Percentiles rank a stretch among this genome's conserved stretches.
These are phyloP conservation scores for Aspergillus nomiae DNA, from an alignment of 2,329 filamentous ascomycete genomes.

Conservation along the genomic window DNA sequence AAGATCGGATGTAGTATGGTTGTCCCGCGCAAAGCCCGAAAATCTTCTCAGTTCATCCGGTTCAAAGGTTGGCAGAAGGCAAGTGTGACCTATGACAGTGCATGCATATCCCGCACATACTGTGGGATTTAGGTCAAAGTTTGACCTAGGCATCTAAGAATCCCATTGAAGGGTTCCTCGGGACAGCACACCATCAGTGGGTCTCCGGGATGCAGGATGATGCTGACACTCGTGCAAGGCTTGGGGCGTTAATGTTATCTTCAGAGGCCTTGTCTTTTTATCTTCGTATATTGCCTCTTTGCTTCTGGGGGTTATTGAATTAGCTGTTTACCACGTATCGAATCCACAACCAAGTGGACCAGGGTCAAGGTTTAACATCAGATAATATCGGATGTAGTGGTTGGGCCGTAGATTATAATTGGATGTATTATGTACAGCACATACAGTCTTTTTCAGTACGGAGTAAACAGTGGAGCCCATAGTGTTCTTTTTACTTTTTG, in stretches of 20 bases:
- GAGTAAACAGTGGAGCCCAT: no score
- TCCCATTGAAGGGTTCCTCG: background rate
- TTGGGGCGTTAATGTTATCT: background rate
- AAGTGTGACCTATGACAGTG: constrained; percentile 6
- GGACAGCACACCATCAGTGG: constrained; percentile 5
- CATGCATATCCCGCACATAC: constrained; percentile 4
- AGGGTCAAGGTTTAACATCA: no score
- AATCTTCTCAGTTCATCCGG: background rate
- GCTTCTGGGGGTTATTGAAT: background rate
- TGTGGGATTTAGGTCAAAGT: constrained; percentile 1
- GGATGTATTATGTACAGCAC: no score
- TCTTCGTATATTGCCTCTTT: background rate
- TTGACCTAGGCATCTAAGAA: background rate
- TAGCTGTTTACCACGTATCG: background rate
- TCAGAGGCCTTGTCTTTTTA: background rate
- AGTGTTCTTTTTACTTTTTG: background rate
- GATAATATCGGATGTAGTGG: no score
- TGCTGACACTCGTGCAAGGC: constrained; percentile 15
- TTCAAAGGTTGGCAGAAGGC: background rate
- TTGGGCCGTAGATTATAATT: no score
- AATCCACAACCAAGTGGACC: no score
- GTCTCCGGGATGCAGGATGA: constrained; percentile 10
- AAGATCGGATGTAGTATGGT: background rate
- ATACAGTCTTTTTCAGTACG: no score
- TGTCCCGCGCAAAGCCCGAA: background rate